A percentile compares a stretch with the other conserved stretches of the same genome.
Evolutionary conservation across 345 rosid genomes (phyloP).

Genomic region (Eucalyptus virginea): DNA sequence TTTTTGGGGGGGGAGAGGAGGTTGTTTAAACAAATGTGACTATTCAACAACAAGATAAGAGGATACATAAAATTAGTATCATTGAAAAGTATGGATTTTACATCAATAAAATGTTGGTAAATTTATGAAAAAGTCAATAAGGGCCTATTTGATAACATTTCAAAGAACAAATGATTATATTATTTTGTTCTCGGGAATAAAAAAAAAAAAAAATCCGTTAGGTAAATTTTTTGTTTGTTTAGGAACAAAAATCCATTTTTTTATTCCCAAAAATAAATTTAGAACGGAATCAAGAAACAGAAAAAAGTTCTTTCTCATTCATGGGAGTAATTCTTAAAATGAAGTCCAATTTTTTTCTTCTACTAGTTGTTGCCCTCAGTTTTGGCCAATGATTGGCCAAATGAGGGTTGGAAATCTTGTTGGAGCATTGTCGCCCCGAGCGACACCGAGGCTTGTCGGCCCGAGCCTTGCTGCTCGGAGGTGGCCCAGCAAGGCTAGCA

Average conservation of each 20-base stretch:
- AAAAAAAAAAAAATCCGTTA: accelerated
- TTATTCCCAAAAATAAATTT: accelerated
- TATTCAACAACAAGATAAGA: too few relatives aligned
- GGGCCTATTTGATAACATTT: accelerated
- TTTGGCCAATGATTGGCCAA: accelerated
- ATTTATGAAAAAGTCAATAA: too few relatives aligned
- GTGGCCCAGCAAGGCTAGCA: accelerated
- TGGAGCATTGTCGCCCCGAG: accelerated
- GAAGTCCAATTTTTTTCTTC: too few relatives aligned
- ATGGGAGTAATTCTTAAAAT: too few relatives aligned
- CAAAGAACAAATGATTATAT: accelerated
- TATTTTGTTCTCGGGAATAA: too few relatives aligned
- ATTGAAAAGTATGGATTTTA: too few relatives aligned
- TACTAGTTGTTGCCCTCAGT: accelerated
- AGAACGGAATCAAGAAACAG: accelerated
- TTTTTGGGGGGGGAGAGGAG: too few relatives aligned
- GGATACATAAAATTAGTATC: too few relatives aligned
- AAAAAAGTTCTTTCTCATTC: accelerated
- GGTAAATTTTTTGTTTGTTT: too few relatives aligned
- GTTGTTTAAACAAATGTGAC: too few relatives aligned
- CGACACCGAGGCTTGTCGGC: accelerated
- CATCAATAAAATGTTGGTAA: too few relatives aligned
- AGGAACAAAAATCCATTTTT: accelerated
- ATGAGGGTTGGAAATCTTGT: accelerated
- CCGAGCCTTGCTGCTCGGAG: accelerated